phyloP scores from a whole-genome alignment of 148 eudicot genomes.

The Rhododendron ovatum region DNA sequence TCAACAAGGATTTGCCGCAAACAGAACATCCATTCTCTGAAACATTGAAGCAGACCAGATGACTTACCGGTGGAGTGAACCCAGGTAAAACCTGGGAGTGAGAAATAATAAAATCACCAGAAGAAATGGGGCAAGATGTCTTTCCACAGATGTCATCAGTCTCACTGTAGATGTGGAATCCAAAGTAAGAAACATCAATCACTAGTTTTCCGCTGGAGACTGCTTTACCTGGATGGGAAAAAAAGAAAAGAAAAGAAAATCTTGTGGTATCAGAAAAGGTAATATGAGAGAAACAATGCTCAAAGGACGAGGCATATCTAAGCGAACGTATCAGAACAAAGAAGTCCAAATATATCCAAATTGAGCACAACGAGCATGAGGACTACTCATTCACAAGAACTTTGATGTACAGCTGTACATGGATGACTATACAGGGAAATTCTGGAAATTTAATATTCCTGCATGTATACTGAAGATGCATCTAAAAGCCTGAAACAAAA shows the following conservation, averaged over 20 bases:
- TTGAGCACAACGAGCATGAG: not conserved
- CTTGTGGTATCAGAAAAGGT: not conserved
- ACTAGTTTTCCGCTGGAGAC: constrained; percentile 59
- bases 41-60: not conserved
- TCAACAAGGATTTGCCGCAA: not conserved
- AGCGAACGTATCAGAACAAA: not conserved
- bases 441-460: not conserved
- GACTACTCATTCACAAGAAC: not conserved
- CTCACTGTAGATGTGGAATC: constrained; percentile 56
- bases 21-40: not conserved
- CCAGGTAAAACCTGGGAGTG: constrained; percentile 75
- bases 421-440: not conserved
- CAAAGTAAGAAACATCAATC: constrained; percentile 66
- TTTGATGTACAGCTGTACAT: not conserved
- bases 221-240: constrained; percentile 34
- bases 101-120: constrained; percentile 74
- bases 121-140: constrained; percentile 65
- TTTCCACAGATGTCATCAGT: constrained; percentile 61
- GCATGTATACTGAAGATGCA: not conserved
- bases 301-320: not conserved
- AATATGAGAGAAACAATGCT: not conserved
- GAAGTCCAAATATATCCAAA: not conserved
- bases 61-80: constrained; percentile 81
- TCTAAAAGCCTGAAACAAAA: not conserved
- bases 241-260: not conserved